Conservation (phyloP, 441 rosid genomes). For the Syzygium malaccense region DNA sequence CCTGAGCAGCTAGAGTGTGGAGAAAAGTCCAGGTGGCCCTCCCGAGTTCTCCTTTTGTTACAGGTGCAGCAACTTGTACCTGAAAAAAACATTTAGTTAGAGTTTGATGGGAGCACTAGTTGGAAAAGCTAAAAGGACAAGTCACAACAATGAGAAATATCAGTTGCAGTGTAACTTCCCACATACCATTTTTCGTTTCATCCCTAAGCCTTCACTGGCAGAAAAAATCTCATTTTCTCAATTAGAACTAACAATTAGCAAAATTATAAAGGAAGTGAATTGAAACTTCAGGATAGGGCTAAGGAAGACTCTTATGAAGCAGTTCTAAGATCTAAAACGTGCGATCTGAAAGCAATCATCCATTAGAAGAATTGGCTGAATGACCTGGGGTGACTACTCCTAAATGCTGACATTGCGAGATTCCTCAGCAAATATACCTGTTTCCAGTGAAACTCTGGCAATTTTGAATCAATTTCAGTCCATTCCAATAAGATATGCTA, state of each 20-base stretch:
- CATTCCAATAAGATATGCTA: neutral
- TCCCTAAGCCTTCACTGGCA: neutral
- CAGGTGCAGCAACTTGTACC: constrained; percentile 58
- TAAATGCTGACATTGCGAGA: neutral
- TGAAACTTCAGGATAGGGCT: neutral
- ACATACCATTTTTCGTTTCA: neutral
- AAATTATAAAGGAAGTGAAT: neutral
- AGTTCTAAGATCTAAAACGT: neutral
- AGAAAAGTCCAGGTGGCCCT: constrained; percentile 96
- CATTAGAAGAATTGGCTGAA: neutral
- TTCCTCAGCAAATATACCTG: neutral
- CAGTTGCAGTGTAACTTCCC: neutral
- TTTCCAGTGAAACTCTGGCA: neutral
- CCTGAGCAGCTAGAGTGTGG: constrained; percentile 96
- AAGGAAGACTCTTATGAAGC: neutral
- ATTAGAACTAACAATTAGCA: neutral
- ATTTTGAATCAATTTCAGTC: neutral
- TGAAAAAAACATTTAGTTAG: constrained; percentile 8
- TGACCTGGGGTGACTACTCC: neutral
- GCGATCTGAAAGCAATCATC: neutral
- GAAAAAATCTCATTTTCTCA: neutral
- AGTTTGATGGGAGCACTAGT: neutral
- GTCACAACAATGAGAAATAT: neutral
- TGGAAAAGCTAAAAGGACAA: neutral
- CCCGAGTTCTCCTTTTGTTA: constrained; percentile 88